phyloP scores from a whole-genome alignment of 345 rosid genomes.

The Sonneratia alba region DNA sequence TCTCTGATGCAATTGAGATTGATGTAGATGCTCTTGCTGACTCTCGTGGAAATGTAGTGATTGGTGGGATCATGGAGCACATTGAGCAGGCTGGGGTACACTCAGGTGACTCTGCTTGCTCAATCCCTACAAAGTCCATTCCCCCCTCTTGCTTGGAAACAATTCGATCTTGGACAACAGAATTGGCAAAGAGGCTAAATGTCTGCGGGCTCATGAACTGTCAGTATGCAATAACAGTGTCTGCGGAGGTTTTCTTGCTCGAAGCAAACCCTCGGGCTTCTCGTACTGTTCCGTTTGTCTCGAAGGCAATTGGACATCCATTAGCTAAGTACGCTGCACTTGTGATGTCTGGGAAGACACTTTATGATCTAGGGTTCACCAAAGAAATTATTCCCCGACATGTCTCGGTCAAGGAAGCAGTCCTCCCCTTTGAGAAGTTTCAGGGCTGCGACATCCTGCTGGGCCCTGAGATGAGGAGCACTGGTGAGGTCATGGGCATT shows the following conservation, averaged over 20 bases:
- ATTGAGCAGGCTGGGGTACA: constrained; percentile 98
- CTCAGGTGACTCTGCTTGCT: constrained; percentile 97
- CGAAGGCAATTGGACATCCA: constrained; percentile 96
- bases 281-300: constrained; percentile 92
- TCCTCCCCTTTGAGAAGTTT: constrained; percentile 89
- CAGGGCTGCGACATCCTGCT: constrained; percentile 88
- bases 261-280: constrained; percentile 99
- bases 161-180: constrained; percentile 73
- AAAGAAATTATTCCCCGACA: constrained; percentile 78
- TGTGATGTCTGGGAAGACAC: constrained; percentile 82
- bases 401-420: constrained; percentile 89
- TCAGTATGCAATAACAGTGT: constrained; percentile 74
- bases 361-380: constrained; percentile 55
- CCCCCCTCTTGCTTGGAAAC: constrained; percentile 61
- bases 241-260: constrained; percentile 79
- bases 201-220: constrained; percentile 98
- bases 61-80: constrained; percentile 98
- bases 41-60: constrained; percentile 66
- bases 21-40: constrained; percentile 90
- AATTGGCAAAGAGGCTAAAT: constrained; percentile 64
- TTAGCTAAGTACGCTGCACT: constrained; percentile 89
- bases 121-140: constrained; percentile 76
- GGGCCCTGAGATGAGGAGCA: constrained; percentile 97
- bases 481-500: constrained; percentile 96
- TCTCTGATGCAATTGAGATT: constrained; percentile 84